Conservation (phyloP, 768 basidiomycete genomes). For the Tylopilus vinaceipallidus region DNA sequence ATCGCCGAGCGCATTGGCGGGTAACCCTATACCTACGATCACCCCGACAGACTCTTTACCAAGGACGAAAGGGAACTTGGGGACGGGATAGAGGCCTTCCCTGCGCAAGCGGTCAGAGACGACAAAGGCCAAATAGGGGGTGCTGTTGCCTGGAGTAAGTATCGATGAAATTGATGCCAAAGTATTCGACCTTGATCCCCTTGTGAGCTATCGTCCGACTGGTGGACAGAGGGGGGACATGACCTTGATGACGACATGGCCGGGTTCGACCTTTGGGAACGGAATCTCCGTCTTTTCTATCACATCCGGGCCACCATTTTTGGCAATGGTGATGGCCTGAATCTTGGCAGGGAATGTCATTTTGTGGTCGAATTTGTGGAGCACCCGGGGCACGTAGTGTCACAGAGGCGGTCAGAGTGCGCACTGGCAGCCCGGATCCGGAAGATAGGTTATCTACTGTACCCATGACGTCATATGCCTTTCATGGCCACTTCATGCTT, state of each 20-base stretch:
- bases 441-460: neutral
- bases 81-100: slow-evolving; percentile 60
- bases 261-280: slow-evolving; percentile 60
- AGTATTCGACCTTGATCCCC: slow-evolving; percentile 57
- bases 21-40: slow-evolving; percentile 71
- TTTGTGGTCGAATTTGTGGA: slow-evolving; percentile 30
- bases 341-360: slow-evolving; percentile 61
- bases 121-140: neutral
- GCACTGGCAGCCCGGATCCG: slow-evolving; percentile 10
- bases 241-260: slow-evolving; percentile 52
- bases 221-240: neutral
- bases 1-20: slow-evolving; percentile 61
- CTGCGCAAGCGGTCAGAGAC: slow-evolving; percentile 32
- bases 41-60: slow-evolving; percentile 81
- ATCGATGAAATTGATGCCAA: slow-evolving; percentile 87
- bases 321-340: slow-evolving; percentile 69
- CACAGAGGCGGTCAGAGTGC: too few relatives aligned
- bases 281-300: slow-evolving; percentile 66
- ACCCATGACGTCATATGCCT: too few relatives aligned
- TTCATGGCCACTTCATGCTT: too few relatives aligned
- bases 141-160: slow-evolving; percentile 67
- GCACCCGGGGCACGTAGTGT: slow-evolving; percentile 33
- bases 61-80: slow-evolving; percentile 60
- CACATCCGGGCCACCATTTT: slow-evolving; percentile 76
- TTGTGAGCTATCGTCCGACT: neutral